Percentiles rank a stretch among this genome's conserved stretches.
These are phyloP conservation scores for Hevea brasiliensis DNA, from an alignment of 345 rosid genomes.

Conservation along the genomic window DNA sequence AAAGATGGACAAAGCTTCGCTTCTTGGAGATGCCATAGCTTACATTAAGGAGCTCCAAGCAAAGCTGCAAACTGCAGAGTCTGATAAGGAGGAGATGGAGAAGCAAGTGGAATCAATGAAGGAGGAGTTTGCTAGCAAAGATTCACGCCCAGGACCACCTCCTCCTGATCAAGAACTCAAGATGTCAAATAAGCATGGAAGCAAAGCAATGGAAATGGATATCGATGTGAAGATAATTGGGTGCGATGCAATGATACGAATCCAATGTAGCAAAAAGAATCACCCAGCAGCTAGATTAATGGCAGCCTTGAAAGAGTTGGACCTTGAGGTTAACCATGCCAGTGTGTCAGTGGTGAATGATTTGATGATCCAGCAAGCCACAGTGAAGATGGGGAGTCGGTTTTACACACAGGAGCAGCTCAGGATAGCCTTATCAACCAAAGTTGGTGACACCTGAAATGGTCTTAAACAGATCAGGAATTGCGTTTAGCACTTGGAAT, in stretches of 20 bases:
- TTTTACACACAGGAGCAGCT: conserved; percentile 84
- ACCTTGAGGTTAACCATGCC: conserved; percentile 85
- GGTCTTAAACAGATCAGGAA: too few species aligned
- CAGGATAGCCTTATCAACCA: conserved; percentile 54
- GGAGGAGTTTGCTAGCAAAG: conserved; percentile 44
- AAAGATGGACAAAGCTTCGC: conserved; percentile 98
- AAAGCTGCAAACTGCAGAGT: conserved; percentile 55
- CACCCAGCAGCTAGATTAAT: conserved; percentile 91
- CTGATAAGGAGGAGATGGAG: conserved; percentile 65
- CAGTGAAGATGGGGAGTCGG: conserved; percentile 82
- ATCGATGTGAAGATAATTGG: conserved; percentile 88
- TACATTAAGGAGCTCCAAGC: conserved; percentile 77
- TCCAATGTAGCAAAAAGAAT: conserved; percentile 73
- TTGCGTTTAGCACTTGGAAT: conserved; percentile 9
- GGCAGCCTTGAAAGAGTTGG: conserved; percentile 82
- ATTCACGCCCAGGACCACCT: conserved; percentile 21
- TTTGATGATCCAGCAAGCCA: conserved; percentile 95
- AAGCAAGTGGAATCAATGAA: conserved; percentile 58
- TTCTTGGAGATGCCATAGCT: conserved; percentile 83
- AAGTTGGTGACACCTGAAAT: conserved; percentile 48
- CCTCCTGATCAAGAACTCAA: conserved; percentile 40
- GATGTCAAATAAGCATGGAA: conserved; percentile 30
- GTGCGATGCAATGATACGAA: conserved; percentile 80
- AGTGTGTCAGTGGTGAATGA: conserved; percentile 85
- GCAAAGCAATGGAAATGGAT: conserved; percentile 57